Evolutionary conservation across 306 rosid genomes (phyloP).

Genomic region (Pachyrhizus erosus): DNA sequence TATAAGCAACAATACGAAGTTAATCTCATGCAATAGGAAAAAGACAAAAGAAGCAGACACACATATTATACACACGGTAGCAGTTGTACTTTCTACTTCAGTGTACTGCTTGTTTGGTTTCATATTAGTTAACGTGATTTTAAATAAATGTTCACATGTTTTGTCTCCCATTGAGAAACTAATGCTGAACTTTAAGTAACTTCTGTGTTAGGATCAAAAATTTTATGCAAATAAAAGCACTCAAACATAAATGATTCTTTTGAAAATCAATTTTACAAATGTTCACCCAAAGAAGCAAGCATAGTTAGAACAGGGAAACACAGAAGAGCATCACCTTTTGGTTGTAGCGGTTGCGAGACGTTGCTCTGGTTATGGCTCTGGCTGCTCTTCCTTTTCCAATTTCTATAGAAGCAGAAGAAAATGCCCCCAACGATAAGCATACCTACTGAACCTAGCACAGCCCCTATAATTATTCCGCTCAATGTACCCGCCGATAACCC

Average conservation of each 20-base stretch:
- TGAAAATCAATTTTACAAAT: background rate
- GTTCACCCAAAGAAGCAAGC: too few relatives aligned
- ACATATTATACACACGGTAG: background rate
- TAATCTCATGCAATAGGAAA: background rate
- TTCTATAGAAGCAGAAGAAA: constrained; percentile 16
- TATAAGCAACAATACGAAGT: background rate
- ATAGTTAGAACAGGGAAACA: too few relatives aligned
- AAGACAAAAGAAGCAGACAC: background rate
- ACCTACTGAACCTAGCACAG: constrained; percentile 22
- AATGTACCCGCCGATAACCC: background rate
- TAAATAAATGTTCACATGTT: background rate
- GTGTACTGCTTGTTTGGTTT: background rate
- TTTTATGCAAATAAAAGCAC: background rate
- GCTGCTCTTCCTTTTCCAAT: constrained; percentile 17
- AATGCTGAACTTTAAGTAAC: background rate
- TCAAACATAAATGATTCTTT: background rate
- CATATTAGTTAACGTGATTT: background rate
- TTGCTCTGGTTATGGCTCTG: background rate
- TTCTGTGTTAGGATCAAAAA: too few relatives aligned
- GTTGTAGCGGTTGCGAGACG: background rate
- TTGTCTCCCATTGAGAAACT: background rate
- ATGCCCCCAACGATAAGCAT: constrained; percentile 22
- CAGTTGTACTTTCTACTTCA: background rate
- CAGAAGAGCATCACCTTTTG: too few relatives aligned
- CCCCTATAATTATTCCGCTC: constrained; percentile 32